Conservation (phyloP, 2,329 filamentous ascomycete genomes). For the Dactylonectria macrodidyma region DNA sequence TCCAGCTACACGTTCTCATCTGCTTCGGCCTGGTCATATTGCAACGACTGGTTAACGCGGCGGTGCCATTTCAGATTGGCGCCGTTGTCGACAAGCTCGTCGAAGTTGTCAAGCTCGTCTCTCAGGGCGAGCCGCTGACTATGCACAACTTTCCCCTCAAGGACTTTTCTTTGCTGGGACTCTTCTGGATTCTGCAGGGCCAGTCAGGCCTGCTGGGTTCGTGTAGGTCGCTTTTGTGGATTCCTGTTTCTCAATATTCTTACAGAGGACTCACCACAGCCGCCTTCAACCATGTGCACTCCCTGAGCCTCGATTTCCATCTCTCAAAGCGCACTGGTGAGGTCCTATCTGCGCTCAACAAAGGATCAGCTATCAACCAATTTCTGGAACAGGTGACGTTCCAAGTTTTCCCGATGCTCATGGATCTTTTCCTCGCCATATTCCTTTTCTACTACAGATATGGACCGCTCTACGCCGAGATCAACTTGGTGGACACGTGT, state of each 20-base stretch:
- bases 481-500: constrained; percentile 92
- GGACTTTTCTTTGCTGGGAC: constrained; percentile 63
- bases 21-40: constrained; percentile 86
- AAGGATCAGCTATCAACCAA: constrained; percentile 95
- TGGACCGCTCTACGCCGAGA: constrained; percentile 85
- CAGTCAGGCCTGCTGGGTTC: constrained; percentile 90
- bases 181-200: constrained; percentile 89
- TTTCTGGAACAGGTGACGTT: constrained; percentile 98
- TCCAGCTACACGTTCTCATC: constrained; percentile 84
- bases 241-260: constrained; percentile 96
- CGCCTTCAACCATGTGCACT: constrained; percentile 97
- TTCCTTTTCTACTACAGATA: constrained; percentile 76
- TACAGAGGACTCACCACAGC: constrained; percentile 95
- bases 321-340: constrained; percentile 97
- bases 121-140: constrained; percentile 53
- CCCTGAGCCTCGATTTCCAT: constrained; percentile 95
- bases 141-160: constrained; percentile 53
- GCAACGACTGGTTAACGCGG: constrained; percentile 87
- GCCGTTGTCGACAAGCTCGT: constrained; percentile 83
- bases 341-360: constrained; percentile 94
- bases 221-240: constrained; percentile 88
- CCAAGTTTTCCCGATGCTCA: constrained; percentile 93
- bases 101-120: constrained; percentile 63
- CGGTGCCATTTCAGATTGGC: constrained; percentile 88
- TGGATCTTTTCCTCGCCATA: constrained; percentile 90